Evolutionary conservation across 2,329 filamentous ascomycete species (phyloP), one percentile per base, ranked within the genome.

Genomic region (Colletotrichum sublineola): DNA sequence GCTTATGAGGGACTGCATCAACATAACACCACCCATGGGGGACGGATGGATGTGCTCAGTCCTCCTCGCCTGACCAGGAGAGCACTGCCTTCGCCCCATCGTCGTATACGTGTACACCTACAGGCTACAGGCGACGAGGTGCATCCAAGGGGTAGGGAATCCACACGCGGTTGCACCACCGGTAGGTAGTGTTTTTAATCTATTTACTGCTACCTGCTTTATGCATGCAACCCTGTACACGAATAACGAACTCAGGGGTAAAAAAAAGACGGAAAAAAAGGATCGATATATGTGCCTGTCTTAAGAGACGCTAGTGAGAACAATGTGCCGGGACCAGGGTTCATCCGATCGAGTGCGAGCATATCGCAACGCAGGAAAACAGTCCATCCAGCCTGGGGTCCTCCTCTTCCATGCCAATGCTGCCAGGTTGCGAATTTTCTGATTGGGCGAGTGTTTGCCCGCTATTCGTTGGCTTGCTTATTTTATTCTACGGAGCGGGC

Each of bases 1-100:
- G 18, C 38, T 65, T 56, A 56, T 63, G n/a, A 65, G 18, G 14
- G 7, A 53, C 14, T 18, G n/a, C 33, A 46, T 20, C 18, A 7
- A 20, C 52, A 56, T 31, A 24, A 24, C 24, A 24, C 24, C 24
- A 24, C 24, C 50, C 50, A 18, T 20, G 15, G 8, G 15, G 8
- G 38, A 36, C 18, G 2, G n/a, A 44, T 24, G 12, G 33, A 42
- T 33, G 24, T 31, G 11, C 33, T 2, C 33, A 24, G 29, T 29
- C 46, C 46, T 40, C 48, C 24, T 40, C 20, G 9, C 9, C 36
- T 38, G 4, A 12, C 53, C 24, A 33, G 14, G 20, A 7, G 11
- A 55, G 38, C 62, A 55, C 48, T 64, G 48, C 62, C 62, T 31
- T 24, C n/a, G 48, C 36, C 44, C 62, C 29, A 62, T 29, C 12